Evolutionary conservation across 2,329 filamentous ascomycete genomes (phyloP), one percentile per base, ranked within the genome.

Genomic region (Aspergillus jensenii): DNA sequence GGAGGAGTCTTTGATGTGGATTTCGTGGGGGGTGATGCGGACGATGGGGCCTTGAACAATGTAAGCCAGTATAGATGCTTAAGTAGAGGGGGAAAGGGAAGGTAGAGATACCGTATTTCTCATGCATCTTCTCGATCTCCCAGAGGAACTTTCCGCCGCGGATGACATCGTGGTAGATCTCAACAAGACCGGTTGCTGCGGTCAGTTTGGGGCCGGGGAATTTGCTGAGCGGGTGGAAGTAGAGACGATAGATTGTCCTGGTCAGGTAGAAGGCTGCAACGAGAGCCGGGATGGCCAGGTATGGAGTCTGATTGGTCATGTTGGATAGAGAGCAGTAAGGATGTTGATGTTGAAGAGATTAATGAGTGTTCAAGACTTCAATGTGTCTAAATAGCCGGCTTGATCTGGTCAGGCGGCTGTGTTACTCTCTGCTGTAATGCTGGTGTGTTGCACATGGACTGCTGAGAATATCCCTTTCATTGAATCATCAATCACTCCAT

Each of bases 1-100:
- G 7, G 61, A 47, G 0, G 73, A 66, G 48, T 76, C 74, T 8
- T 62, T 62, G 37, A 76, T 66, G 52, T 76, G 74, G 1, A 77
- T 31, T 59, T 77, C 73, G 11, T 65, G 61, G 0, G 74, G 73
- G 31, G 65, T 73, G 52, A 76, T 69, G 4, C 74, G 69, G 5
- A 77, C 68, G 21, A 77, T 72, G 1, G 72, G 71, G 9, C 73
- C 69, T 72, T 37, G 4, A 7, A 3, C 9, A 41, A 41, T 19
- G 8, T 44, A 9, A 37, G 8, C 6, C 6, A n/a, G 15, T 31
- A 31, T n/a, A 27, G 0, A 21, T 21, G 3, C 21, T 21, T 21
- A 21, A 21, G 21, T 21, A 21, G 21, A 1, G 3, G 21, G 1
- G 21, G 21, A 21, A 21, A 1, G 3, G 21, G 3, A 21, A 21